phyloP scores from a whole-genome alignment of 257 asterid species.

The Echium plantagineum region DNA sequence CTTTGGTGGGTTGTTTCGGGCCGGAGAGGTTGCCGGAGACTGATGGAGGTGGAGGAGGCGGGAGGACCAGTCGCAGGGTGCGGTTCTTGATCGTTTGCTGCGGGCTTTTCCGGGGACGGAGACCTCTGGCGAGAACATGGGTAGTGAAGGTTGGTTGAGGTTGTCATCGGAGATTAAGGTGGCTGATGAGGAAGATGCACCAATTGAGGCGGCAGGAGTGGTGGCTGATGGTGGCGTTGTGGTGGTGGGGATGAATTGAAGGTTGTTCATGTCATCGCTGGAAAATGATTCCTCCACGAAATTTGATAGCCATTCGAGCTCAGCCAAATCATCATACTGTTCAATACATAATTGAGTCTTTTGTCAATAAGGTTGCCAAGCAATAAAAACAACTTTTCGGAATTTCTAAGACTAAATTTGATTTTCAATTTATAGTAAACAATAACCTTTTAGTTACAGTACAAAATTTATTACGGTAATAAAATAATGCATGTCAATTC shows the following conservation, averaged over 20 bases:
- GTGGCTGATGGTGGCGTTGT: constrained; percentile 23
- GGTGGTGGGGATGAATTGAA: constrained; percentile 35
- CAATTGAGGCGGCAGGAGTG: constrained; percentile 19
- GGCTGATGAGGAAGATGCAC: constrained; percentile 37
- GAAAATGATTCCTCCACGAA: constrained; percentile 97
- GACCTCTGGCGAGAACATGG: constrained; percentile 54
- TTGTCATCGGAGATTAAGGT: constrained; percentile 14
- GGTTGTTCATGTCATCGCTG: constrained; percentile 57
- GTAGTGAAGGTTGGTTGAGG: constrained; percentile 24
- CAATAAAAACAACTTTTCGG: background rate
- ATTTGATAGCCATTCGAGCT: constrained; percentile 97
- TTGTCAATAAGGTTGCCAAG: background rate
- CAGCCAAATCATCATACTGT: constrained; percentile 90
- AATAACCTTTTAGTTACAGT: too few relatives aligned
- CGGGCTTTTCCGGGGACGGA: constrained; percentile 93
- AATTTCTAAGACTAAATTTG: background rate
- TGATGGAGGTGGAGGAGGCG: constrained; percentile 69
- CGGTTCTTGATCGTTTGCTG: constrained; percentile 87
- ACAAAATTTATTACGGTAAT: too few relatives aligned
- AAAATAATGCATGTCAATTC: too few relatives aligned
- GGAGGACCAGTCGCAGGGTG: constrained; percentile 93
- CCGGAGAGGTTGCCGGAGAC: constrained; percentile 30
- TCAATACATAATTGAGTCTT: background rate
- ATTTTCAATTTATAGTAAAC: too few relatives aligned
- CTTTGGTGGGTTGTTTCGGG: constrained; percentile 6